These are phyloP conservation scores for Parastagonospora avenae DNA, from an alignment of 2,329 filamentous ascomycete species.

Conservation along the genomic window DNA sequence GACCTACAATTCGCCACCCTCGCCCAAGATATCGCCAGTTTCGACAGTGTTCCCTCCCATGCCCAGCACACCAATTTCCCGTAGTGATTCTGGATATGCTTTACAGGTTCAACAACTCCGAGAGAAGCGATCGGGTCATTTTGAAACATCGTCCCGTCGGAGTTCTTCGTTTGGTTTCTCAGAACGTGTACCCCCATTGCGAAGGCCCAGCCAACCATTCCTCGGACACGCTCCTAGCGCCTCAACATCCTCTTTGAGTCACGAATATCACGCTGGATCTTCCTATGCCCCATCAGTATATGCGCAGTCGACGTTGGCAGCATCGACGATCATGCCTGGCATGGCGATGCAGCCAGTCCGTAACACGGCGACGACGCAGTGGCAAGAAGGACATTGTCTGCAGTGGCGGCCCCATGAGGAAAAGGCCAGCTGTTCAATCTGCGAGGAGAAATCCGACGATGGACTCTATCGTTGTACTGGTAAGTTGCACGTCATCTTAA, in stretches of 20 bases:
- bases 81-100: conserved; percentile 90
- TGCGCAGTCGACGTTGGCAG: conserved; percentile 82
- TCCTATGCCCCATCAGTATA: conserved; percentile 81
- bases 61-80: conserved; percentile 78
- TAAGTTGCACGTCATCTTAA: conserved; percentile 38
- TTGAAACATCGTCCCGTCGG: conserved; percentile 58
- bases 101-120: conserved; percentile 77
- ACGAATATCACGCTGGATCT: conserved; percentile 55
- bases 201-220: conserved; percentile 71
- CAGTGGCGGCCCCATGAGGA: conserved; percentile 66
- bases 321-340: conserved; percentile 85
- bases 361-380: conserved; percentile 79
- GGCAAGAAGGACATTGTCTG: conserved; percentile 86
- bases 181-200: conserved; percentile 68
- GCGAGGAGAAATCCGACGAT: conserved; percentile 75
- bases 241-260: conserved; percentile 69
- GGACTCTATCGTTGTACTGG: conserved; percentile 74
- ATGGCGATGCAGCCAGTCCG: conserved; percentile 79
- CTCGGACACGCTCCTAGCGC: conserved; percentile 65
- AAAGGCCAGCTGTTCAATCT: conserved; percentile 70
- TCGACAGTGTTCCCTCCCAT: conserved; percentile 78
- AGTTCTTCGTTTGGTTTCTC: conserved; percentile 65
- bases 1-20: conserved; percentile 58
- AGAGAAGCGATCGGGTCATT: conserved; percentile 94
- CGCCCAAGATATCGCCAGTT: conserved; percentile 71